These are phyloP conservation scores for Rhodamnia argentea DNA, from an alignment of 345 rosid genomes.

Conservation along the genomic window DNA sequence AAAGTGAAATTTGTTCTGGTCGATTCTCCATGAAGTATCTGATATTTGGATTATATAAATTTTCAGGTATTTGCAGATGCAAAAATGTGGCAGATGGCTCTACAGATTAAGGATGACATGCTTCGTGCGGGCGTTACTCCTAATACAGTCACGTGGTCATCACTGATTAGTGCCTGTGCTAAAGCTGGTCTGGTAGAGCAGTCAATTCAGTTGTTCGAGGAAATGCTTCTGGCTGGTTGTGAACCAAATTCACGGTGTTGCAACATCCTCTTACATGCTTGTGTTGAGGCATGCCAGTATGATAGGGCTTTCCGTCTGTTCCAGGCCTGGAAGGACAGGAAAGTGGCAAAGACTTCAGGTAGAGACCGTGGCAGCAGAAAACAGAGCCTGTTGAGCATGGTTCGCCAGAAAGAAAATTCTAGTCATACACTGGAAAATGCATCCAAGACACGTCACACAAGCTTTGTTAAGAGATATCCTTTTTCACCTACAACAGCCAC, in stretches of 20 bases:
- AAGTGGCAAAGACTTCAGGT: slow-evolving; percentile 12
- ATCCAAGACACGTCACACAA: slow-evolving; percentile 23
- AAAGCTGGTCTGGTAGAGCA: slow-evolving; percentile 82
- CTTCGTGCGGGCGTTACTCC: slow-evolving; percentile 60
- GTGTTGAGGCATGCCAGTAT: slow-evolving; percentile 79
- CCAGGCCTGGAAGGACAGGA: slow-evolving; percentile 45
- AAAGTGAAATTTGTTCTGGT: not conserved
- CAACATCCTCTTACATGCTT: slow-evolving; percentile 82
- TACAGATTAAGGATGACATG: slow-evolving; percentile 78
- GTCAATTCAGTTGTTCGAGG: slow-evolving; percentile 64
- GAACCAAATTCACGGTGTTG: slow-evolving; percentile 79
- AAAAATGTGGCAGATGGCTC: slow-evolving; percentile 84
- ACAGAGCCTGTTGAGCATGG: not conserved
- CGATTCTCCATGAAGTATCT: not conserved
- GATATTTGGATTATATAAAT: not conserved
- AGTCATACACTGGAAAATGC: slow-evolving; percentile 2
- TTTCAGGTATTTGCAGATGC: slow-evolving; percentile 85
- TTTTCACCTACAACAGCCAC: slow-evolving; percentile 70
- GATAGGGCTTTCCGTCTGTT: slow-evolving; percentile 94
- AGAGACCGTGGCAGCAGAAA: slow-evolving; percentile 10
- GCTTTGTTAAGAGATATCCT: slow-evolving; percentile 30
- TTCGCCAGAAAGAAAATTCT: not conserved
- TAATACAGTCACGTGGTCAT: slow-evolving; percentile 77
- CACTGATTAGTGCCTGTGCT: slow-evolving; percentile 88
- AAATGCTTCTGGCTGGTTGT: slow-evolving; percentile 79